Percentiles rank a stretch among this genome's conserved stretches.
These are phyloP conservation scores for Glycyrrhiza uralensis DNA, from an alignment of 306 rosid species.

Conservation along the genomic window DNA sequence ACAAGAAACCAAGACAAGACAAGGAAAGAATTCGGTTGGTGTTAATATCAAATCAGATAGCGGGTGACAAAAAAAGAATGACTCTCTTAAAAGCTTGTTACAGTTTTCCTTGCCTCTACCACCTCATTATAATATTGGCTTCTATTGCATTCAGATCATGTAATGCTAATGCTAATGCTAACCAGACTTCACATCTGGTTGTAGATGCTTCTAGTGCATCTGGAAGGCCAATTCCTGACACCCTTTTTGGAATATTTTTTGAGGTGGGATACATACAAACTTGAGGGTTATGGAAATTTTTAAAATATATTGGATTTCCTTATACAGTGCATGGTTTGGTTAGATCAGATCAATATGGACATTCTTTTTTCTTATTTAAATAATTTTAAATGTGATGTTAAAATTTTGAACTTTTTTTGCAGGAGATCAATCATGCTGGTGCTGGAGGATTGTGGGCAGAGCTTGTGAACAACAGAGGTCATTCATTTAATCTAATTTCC, in stretches of 20 bases:
- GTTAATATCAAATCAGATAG: not conserved
- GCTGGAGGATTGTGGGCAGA: conserved; percentile 49
- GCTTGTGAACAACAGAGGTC: conserved; percentile 45
- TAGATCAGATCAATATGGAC: not conserved
- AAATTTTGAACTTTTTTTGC: not conserved
- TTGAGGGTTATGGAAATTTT: not conserved
- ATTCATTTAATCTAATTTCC: not conserved
- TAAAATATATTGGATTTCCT: not conserved
- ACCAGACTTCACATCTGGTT: conserved; percentile 38
- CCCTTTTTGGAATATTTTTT: conserved; percentile 70
- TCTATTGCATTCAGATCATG: conserved; percentile 33
- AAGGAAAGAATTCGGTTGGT: not conserved
- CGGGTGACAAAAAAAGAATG: conserved; percentile 47
- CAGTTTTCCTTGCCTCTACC: conserved; percentile 34
- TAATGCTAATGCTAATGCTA: conserved; percentile 34
- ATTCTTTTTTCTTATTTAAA: not conserved
- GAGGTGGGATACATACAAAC: conserved; percentile 46
- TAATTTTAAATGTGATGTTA: not conserved
- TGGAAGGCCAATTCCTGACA: conserved; percentile 46
- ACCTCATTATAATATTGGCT: conserved; percentile 30
- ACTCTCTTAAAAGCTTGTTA: conserved; percentile 30
- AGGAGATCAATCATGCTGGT: conserved; percentile 47
- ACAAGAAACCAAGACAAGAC: not conserved
- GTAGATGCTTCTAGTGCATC: conserved; percentile 62
- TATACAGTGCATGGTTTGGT: not conserved